Evolutionary conservation across 139 green algal species (phyloP).

Genomic region (Ettlia oleoabundans): DNA sequence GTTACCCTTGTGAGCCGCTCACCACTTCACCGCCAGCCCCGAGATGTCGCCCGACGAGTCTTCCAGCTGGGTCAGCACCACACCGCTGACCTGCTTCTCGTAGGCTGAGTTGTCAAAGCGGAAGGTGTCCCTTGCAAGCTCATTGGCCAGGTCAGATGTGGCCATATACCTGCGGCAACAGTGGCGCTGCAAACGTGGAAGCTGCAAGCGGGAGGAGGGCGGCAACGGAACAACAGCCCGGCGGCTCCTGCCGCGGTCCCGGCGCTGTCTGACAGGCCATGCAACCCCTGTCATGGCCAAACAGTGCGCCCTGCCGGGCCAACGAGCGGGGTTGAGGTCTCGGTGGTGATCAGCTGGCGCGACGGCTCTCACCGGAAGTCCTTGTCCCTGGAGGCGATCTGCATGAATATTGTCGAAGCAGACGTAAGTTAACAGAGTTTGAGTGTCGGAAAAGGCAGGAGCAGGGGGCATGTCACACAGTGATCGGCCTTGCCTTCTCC

Average conservation of each 20-base stretch:
- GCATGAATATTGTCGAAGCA: no score
- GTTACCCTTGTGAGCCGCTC: no score
- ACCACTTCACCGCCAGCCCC: conserved; percentile 91
- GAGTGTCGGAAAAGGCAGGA: no score
- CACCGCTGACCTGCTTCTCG: conserved; percentile 70
- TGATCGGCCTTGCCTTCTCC: conserved; percentile 45
- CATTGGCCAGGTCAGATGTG: conserved; percentile 87
- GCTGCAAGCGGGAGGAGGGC: background rate
- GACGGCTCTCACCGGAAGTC: conserved; percentile 33
- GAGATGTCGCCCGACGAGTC: conserved; percentile 90
- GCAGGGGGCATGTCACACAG: no score
- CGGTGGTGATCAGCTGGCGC: background rate
- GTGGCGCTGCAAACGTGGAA: background rate
- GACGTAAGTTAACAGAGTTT: no score
- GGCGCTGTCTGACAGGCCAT: background rate
- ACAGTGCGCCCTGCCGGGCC: no score
- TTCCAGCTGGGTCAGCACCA: conserved; percentile 87
- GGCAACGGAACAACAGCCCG: background rate
- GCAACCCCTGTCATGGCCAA: background rate
- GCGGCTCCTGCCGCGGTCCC: background rate
- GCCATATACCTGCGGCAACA: conserved; percentile 90
- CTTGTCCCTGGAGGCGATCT: conserved; percentile 59
- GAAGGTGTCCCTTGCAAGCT: conserved; percentile 85
- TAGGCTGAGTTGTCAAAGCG: conserved; percentile 65
- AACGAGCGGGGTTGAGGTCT: background rate